A percentile compares a stretch with the other conserved stretches of the same genome.
Evolutionary conservation across 305 asterid species (phyloP).

Genomic region (Fraxinus velutina): DNA sequence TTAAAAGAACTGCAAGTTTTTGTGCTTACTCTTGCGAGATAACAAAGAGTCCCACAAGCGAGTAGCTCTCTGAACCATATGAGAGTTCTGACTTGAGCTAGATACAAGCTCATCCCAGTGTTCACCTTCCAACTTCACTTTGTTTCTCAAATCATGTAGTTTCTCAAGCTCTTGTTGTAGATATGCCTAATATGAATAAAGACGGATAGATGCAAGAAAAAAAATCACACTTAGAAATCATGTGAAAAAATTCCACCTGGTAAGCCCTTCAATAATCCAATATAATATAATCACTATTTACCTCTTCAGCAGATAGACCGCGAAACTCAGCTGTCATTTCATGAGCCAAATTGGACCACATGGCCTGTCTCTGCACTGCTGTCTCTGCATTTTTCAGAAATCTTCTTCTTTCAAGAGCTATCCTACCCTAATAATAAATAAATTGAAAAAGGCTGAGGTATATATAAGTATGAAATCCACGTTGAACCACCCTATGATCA

Average conservation of each 20-base stretch:
- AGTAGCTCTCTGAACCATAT: conserved; percentile 97
- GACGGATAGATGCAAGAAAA: conserved; percentile 21
- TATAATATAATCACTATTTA: conserved; percentile 25
- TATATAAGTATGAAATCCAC: neutral
- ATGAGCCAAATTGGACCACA: conserved; percentile 98
- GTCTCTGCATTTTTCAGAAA: conserved; percentile 94
- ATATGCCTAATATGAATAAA: conserved; percentile 63
- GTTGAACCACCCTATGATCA: conserved; percentile 7
- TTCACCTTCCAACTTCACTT: conserved; percentile 97
- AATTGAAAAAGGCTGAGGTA: conserved; percentile 6
- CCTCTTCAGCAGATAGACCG: conserved; percentile 99
- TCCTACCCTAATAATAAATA: conserved; percentile 68
- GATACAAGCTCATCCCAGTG: conserved; percentile 99
- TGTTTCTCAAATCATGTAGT: conserved; percentile 87
- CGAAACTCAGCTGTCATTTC: conserved; percentile 99
- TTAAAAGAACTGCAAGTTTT: conserved; percentile 16
- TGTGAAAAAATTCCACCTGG: neutral
- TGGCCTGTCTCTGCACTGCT: conserved; percentile 90
- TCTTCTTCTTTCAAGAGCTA: conserved; percentile 93
- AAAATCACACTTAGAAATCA: conserved; percentile 14
- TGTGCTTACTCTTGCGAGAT: conserved; percentile 84
- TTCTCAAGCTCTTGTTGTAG: conserved; percentile 99
- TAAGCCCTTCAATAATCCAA: conserved; percentile 19
- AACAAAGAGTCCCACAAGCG: conserved; percentile 96
- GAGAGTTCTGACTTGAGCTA: conserved; percentile 97